Percentiles rank a stretch among this genome's conserved stretches.
phyloP scores from a whole-genome alignment of 192 early-diverging fungal species.

The Paraglomus brasilianum region DNA sequence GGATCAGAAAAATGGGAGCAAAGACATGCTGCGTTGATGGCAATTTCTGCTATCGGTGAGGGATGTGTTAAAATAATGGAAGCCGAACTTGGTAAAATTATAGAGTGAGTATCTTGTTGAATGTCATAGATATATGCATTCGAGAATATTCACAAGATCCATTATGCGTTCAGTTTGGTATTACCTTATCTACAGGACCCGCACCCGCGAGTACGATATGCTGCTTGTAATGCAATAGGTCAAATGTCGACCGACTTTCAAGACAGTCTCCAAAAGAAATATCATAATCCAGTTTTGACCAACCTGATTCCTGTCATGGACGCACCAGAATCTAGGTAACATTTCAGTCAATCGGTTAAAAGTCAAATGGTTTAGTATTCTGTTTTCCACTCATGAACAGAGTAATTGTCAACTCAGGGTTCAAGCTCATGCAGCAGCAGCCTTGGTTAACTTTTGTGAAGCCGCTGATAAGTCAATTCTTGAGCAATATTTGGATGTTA shows the following conservation, averaged over 20 bases:
- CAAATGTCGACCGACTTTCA: conserved; percentile 99
- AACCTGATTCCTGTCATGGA: conserved; percentile 88
- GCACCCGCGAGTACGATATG: conserved; percentile 94
- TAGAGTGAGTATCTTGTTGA: conserved; percentile 42
- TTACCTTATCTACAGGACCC: conserved; percentile 80
- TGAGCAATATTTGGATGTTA: conserved; percentile 85
- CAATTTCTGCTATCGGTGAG: conserved; percentile 95
- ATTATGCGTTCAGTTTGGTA: conserved; percentile 53
- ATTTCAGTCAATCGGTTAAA: conserved; percentile 40
- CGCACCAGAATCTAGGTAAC: conserved; percentile 37
- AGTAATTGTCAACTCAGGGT: conserved; percentile 61
- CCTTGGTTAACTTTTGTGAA: conserved; percentile 97
- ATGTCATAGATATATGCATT: neutral
- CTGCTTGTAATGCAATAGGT: conserved; percentile 93
- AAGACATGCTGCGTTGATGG: conserved; percentile 90
- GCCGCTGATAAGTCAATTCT: conserved; percentile 79
- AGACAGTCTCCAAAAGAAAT: conserved; percentile 69
- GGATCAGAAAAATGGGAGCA: conserved; percentile 80
- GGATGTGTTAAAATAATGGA: conserved; percentile 95
- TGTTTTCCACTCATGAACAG: neutral
- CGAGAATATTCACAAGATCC: neutral
- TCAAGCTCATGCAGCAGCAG: conserved; percentile 93
- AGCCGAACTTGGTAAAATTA: conserved; percentile 80
- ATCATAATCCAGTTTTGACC: conserved; percentile 67
- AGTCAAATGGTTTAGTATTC: neutral